Evolutionary conservation across 2,329 filamentous ascomycete genomes (phyloP).

Genomic region (Botrytis galanthina): DNA sequence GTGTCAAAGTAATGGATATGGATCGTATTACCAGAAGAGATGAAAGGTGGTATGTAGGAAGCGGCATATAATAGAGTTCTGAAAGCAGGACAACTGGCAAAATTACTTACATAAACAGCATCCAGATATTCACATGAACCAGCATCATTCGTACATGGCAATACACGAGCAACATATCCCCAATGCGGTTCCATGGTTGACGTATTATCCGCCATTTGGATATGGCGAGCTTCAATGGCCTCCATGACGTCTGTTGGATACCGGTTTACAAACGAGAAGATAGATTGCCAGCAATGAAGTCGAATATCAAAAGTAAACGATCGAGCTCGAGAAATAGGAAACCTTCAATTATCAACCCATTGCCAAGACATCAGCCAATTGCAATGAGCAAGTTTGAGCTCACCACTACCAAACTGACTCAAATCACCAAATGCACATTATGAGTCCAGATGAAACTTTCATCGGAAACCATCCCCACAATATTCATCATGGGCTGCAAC

Average conservation of each 20-base stretch:
- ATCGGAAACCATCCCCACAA: background rate
- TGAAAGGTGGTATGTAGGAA: background rate
- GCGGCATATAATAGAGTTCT: no score
- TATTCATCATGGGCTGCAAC: background rate
- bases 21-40: background rate
- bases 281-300: background rate
- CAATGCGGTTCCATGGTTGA: slow-evolving; percentile 40
- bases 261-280: background rate
- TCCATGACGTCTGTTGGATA: slow-evolving; percentile 11
- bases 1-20: background rate
- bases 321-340: background rate
- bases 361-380: slow-evolving; percentile 8
- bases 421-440: background rate
- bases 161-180: slow-evolving; percentile 53
- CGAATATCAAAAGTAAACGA: background rate
- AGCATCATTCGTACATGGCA: slow-evolving; percentile 55
- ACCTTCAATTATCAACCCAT: slow-evolving; percentile 5
- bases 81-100: background rate
- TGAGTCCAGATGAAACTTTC: slow-evolving; percentile 13
- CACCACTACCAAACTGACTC: background rate
- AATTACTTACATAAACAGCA: slow-evolving; percentile 46
- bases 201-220: slow-evolving; percentile 20
- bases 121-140: slow-evolving; percentile 59
- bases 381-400: slow-evolving; percentile 15
- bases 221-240: slow-evolving; percentile 15